Percentiles rank a stretch among this genome's conserved stretches.
phyloP scores from a whole-genome alignment of 176 grass and related monocot genomes.

The Oryza brachyantha region DNA sequence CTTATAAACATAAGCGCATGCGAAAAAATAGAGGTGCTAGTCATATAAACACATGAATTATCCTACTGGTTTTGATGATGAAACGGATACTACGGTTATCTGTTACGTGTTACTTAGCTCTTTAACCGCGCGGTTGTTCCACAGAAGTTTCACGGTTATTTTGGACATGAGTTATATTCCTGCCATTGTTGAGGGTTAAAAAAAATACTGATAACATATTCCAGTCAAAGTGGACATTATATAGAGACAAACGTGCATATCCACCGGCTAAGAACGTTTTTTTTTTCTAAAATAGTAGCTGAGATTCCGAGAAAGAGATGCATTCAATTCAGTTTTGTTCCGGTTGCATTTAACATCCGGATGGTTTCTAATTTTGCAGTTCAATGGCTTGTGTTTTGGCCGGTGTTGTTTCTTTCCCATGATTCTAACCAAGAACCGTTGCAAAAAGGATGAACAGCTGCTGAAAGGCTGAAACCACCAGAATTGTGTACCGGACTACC shows the following conservation, averaged over 20 bases:
- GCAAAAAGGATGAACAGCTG: not conserved
- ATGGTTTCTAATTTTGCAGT: not conserved
- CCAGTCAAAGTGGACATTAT: not conserved
- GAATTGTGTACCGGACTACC: not conserved
- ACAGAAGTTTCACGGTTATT: not conserved
- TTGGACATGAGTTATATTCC: not conserved
- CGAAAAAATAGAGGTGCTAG: too few species aligned
- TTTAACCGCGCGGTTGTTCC: not conserved
- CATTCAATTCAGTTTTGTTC: not conserved
- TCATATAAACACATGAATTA: too few species aligned
- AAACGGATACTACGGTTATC: not conserved
- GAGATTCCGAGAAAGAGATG: not conserved
- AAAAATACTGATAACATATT: too few species aligned
- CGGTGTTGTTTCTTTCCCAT: not conserved
- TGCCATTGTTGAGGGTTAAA: too few species aligned
- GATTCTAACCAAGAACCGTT: not conserved
- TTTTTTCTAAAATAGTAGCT: too few species aligned
- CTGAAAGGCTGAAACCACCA: not conserved
- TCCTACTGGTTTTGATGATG: not conserved
- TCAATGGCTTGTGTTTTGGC: not conserved
- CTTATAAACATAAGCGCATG: too few species aligned
- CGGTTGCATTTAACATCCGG: not conserved
- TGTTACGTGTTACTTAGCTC: too few species aligned
- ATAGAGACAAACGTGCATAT: not conserved
- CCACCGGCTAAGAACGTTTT: too few species aligned